Base-by-base conservation (phyloP, 2,329 filamentous ascomycete species). In the Colletotrichum limetticola region DNA sequence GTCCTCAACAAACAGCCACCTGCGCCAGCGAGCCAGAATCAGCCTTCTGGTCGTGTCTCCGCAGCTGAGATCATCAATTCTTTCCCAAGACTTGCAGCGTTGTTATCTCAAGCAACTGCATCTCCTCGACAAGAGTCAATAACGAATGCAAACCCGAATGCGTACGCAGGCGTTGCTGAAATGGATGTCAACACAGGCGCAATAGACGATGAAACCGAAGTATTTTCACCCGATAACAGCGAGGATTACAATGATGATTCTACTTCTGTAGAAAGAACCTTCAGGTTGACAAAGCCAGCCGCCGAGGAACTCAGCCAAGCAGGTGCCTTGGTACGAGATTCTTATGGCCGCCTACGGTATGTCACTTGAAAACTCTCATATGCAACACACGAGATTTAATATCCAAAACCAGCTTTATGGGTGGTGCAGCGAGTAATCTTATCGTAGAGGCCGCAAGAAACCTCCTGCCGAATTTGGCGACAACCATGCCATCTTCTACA, bases 391-490 rank as follows among this genome's bases (percentile, higher is more conserved):
- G 3, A 11, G 30, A 4, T 32, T 11, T 32, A 9, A 32, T 22
- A 22, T 22, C 22, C 22, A 22, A 4, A 3, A 11, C 1, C 9
- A 76, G 78, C n/a, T 79, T 77, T 58, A 67, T 79, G 8, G 77
- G 77, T 3, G 79, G 79, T 1, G 76, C 78, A 1, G 75, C 75
- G 19, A 79, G 77, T 42, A 77, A 76, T 28, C 76, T 80, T 57
- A 75, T 79, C 22, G 75, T 80, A 9, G 78, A 80, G 65, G 78
- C 79, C 2, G 76, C 77, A 8, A 73, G 77, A 19, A 77, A 76
- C n/a, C 64, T 78, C 3, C 72, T 76, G 12, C 76, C 77, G 4
- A 19, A 24, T 19, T 37, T 42, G 14, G 37, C 35, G 16, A 53
- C 30, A 5, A 56, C 57, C 11, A 65, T 28, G 1, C 65, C 65